Evolutionary conservation across 2,329 filamentous ascomycete genomes (phyloP), one percentile per base, ranked within the genome.

Genomic region (Colletotrichum sidae): DNA sequence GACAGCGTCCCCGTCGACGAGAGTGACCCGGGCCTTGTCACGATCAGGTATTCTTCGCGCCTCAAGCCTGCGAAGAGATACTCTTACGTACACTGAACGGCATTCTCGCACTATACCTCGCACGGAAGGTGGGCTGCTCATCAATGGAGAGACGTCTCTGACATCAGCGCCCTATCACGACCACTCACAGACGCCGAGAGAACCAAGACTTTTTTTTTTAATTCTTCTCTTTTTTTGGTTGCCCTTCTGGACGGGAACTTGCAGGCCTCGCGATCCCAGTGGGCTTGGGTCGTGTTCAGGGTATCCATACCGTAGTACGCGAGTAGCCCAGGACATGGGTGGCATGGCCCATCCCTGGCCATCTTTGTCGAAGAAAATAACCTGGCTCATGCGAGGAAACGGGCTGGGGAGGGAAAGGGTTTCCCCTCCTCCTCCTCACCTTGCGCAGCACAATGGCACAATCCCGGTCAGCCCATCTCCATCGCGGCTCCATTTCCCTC

Each of bases 241-340:
- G 25, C 58, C 58, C 33, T 52, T 33, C 56, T 38, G 41, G 39
- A 62, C 62, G 62, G 58, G 58, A 65, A 37, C 58, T 62, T 50
- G 62, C 62, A 56, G 62, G 62, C 52, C 47, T 57, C 47, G 12
- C 58, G 63, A 66, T 63, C 53, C 62, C 53, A 63, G 62, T 37
- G 58, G 62, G 58, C 58, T 66, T 66, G 63, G 46, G 58, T 63
- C n/a, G 41, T 63, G 58, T 62, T 53, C 25, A 25, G 25, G 25
- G 25, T 5, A 25, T 25, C 25, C 25, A 4, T 25, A 25, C 17
- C 17, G 25, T 25, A 17, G 25, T 25, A 25, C 25, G 25, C 25
- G 25, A 25, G 25, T 25, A 25, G 1, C 25, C 25, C 25, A 25
- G 3, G 25, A 25, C 25, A 25, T 45, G 53, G 63, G 63, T 46